Evolutionary conservation across 768 basidiomycete species (phyloP).

Genomic region (Kwoniella shandongensis): DNA sequence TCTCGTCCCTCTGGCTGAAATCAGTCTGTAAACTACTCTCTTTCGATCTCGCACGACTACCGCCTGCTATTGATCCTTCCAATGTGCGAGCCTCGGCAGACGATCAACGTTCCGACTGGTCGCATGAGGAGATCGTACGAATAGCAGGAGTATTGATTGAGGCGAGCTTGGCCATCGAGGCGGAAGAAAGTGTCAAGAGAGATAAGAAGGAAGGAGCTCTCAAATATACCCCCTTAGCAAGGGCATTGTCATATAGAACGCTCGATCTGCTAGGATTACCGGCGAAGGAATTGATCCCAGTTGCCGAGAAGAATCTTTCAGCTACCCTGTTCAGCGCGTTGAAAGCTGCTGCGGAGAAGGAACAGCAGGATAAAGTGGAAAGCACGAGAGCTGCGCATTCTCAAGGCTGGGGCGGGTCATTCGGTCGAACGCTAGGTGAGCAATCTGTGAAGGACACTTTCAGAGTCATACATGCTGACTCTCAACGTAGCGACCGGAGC

Average conservation of each 20-base stretch:
- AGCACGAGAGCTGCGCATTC: slow-evolving; percentile 46
- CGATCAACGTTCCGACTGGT: slow-evolving; percentile 36
- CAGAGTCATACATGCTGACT: neutral
- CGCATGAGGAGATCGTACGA: slow-evolving; percentile 17
- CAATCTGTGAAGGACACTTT: neutral
- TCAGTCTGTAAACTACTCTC: slow-evolving; percentile 38
- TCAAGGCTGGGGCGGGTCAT: slow-evolving; percentile 55
- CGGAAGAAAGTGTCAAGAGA: slow-evolving; percentile 10
- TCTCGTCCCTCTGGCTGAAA: slow-evolving; percentile 30
- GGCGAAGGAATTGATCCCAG: slow-evolving; percentile 23
- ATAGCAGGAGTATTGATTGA: slow-evolving; percentile 40
- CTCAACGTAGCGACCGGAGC: slow-evolving; percentile 53
- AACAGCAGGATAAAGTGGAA: slow-evolving; percentile 44
- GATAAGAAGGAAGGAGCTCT: slow-evolving; percentile 37
- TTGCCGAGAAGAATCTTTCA: slow-evolving; percentile 42
- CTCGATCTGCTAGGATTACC: slow-evolving; percentile 36
- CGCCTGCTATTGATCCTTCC: slow-evolving; percentile 20
- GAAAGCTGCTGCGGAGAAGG: slow-evolving; percentile 33
- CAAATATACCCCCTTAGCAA: slow-evolving; percentile 44
- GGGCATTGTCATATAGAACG: slow-evolving; percentile 35
- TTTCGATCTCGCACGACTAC: slow-evolving; percentile 28
- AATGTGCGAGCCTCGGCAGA: slow-evolving; percentile 18
- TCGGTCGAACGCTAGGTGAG: slow-evolving; percentile 44
- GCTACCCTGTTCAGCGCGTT: slow-evolving; percentile 43
- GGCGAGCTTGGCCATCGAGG: slow-evolving; percentile 38